Base-by-base conservation (phyloP, 2,329 filamentous ascomycete species). In the Aspergillus sp. region DNA sequence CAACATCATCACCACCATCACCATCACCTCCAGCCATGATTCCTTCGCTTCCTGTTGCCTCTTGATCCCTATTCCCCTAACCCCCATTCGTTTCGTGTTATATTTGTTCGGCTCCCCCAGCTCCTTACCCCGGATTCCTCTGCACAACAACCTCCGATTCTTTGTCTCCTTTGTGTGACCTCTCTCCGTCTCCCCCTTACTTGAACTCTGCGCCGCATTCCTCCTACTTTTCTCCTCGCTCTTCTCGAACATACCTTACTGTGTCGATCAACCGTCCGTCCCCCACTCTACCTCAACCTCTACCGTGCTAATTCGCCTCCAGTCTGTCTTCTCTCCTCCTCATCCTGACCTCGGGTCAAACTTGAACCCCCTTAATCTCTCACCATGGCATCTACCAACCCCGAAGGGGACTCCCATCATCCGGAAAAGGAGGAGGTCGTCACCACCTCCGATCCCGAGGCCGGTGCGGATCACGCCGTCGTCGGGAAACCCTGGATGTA, bases 401-500 rank as follows among this genome's bases (percentile, higher is more conserved):
- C 49, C 5, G 54, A 54, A 16, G 54, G 51, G 7, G 25, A 29
- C 25, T 10, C 25, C 25, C 43, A 47, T 9, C 49, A 52, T 31
- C 47, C 40, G 11, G 60, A 62, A 36, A 62, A 62, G 36, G 52
- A 62, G 36, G 52, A 48, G 44, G 45, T 50, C 51, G 55, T 56
- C 36, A 36, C 53, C 50, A 58, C 49, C 31, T 48, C 52, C 6
- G 66, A 71, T 44, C 56, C 62, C 23, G 64, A 68, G 45, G 44
- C 60, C 16, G 57, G 55, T 11, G 49, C 57, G 23, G 59, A 64
- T 45, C 49, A 56, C 38, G 23, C 55, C n/a, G 54, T 61, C 45
- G 54, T 61, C 19, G 73, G 72, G 2, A 71, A 68, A 45, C 59
- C 72, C 57, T 90, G 87, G 87, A 86, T 85, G 74, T 90, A 91